These are phyloP conservation scores for Asterionellopsis glacialis DNA, from an alignment of 108 stramenopile species.

Conservation along the genomic window DNA sequence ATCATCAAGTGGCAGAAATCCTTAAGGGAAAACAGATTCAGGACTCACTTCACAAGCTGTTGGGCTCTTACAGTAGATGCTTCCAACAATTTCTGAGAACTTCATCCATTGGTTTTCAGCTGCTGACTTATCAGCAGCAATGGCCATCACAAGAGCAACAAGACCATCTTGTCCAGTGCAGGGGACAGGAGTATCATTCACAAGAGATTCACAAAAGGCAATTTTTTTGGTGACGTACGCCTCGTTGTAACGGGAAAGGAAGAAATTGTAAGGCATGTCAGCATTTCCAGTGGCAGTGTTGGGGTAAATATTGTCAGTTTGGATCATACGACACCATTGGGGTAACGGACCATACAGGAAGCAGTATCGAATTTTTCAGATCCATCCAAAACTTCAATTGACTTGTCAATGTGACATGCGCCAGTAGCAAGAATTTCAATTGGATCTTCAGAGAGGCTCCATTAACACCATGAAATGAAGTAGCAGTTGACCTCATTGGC, in stretches of 20 bases:
- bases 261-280: slow-evolving; percentile 97
- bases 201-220: slow-evolving; percentile 90
- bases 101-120: slow-evolving; percentile 84
- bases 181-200: slow-evolving; percentile 87
- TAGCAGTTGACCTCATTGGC: too few species aligned
- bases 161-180: slow-evolving; percentile 96
- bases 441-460: slow-evolving; percentile 84
- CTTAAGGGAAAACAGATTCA: slow-evolving; percentile 37
- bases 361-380: slow-evolving; percentile 94
- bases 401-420: slow-evolving; percentile 92
- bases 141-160: slow-evolving; percentile 92
- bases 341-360: slow-evolving; percentile 86
- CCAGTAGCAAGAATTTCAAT: slow-evolving; percentile 87
- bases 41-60: slow-evolving; percentile 48
- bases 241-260: slow-evolving; percentile 93
- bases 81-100: slow-evolving; percentile 74
- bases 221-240: slow-evolving; percentile 90
- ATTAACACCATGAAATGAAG: too few species aligned
- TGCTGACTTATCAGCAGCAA: slow-evolving; percentile 89
- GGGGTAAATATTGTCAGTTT: slow-evolving; percentile 95
- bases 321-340: slow-evolving; percentile 90
- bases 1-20: slow-evolving; percentile 63
- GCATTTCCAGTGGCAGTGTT: slow-evolving; percentile 96
- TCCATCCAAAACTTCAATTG: slow-evolving; percentile 75
- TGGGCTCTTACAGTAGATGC: slow-evolving; percentile 66